These are phyloP conservation scores for Rhizopus arrhizus DNA, from an alignment of 371 early-diverging fungal species.

Conservation along the genomic window DNA sequence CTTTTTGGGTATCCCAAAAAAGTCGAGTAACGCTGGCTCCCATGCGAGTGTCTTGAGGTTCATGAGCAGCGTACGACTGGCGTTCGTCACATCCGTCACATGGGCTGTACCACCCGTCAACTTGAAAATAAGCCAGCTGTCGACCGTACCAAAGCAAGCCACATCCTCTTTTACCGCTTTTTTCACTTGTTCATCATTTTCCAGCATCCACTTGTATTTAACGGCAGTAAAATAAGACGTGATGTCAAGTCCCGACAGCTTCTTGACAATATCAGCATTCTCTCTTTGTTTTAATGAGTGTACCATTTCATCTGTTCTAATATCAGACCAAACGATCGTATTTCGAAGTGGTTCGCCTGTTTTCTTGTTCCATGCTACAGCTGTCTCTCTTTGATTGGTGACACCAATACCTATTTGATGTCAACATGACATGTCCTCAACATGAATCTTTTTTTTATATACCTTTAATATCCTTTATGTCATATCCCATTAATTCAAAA, in stretches of 20 bases:
- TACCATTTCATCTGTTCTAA: constrained; percentile 81
- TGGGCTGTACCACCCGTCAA: constrained; percentile 78
- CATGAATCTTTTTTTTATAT: neutral
- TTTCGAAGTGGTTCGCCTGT: constrained; percentile 85
- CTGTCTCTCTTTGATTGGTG: constrained; percentile 96
- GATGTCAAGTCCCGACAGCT: constrained; percentile 84
- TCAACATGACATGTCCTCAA: too few relatives aligned
- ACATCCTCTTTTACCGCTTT: constrained; percentile 40
- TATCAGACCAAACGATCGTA: constrained; percentile 97
- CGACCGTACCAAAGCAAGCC: constrained; percentile 83
- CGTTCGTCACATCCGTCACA: constrained; percentile 94
- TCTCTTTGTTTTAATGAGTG: constrained; percentile 23
- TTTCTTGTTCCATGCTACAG: constrained; percentile 82
- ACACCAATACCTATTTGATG: constrained; percentile 74
- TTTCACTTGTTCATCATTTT: constrained; percentile 74
- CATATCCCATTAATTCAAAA: constrained; percentile 37
- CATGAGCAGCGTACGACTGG: constrained; percentile 94
- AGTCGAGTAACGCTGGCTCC: constrained; percentile 72
- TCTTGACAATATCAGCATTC: constrained; percentile 49
- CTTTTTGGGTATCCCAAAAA: constrained; percentile 27
- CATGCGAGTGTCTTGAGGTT: constrained; percentile 80
- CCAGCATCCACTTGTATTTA: constrained; percentile 91
- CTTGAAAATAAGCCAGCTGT: constrained; percentile 82
- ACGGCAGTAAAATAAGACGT: constrained; percentile 94
- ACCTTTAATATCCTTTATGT: constrained; percentile 9